Evolutionary conservation across 2,329 filamentous ascomycete genomes (phyloP).

Genomic region (Colletotrichum nymphaeae): DNA sequence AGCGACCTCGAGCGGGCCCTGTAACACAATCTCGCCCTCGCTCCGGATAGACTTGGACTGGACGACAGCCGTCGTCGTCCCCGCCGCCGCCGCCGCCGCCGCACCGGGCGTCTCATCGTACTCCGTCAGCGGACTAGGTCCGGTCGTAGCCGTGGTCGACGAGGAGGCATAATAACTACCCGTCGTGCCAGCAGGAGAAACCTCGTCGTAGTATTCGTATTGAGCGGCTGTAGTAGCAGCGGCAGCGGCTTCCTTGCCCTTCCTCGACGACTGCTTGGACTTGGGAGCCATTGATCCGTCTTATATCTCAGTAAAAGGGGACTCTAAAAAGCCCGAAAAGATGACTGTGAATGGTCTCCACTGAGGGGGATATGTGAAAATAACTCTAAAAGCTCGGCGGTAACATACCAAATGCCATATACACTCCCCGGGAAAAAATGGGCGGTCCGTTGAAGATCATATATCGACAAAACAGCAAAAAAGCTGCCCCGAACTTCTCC

Average conservation of each 20-base stretch:
- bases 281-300: slow-evolving; percentile 17
- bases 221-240: not conserved
- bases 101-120: slow-evolving; percentile 33
- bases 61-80: slow-evolving; percentile 20
- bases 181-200: slow-evolving; percentile 11
- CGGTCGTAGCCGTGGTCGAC: slow-evolving; percentile 37
- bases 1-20: slow-evolving; percentile 59
- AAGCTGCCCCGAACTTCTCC: not conserved
- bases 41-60: slow-evolving; percentile 55
- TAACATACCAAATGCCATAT: not conserved
- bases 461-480: not conserved
- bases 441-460: not conserved
- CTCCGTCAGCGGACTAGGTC: slow-evolving; percentile 7
- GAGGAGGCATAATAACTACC: slow-evolving; percentile 40
- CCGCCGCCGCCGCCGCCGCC: slow-evolving; percentile 11
- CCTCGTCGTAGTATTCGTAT: slow-evolving; percentile 27
- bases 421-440: not conserved
- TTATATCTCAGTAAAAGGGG: not conserved
- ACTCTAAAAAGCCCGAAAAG: not conserved
- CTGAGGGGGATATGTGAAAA: not conserved
- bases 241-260: slow-evolving; percentile 16
- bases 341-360: not conserved
- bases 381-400: not conserved
- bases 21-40: slow-evolving; percentile 52
- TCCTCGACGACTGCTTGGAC: slow-evolving; percentile 13